These are phyloP conservation scores for Pseudogymnoascus sp. DNA, from an alignment of 2,329 filamentous ascomycete species.

Conservation along the genomic window DNA sequence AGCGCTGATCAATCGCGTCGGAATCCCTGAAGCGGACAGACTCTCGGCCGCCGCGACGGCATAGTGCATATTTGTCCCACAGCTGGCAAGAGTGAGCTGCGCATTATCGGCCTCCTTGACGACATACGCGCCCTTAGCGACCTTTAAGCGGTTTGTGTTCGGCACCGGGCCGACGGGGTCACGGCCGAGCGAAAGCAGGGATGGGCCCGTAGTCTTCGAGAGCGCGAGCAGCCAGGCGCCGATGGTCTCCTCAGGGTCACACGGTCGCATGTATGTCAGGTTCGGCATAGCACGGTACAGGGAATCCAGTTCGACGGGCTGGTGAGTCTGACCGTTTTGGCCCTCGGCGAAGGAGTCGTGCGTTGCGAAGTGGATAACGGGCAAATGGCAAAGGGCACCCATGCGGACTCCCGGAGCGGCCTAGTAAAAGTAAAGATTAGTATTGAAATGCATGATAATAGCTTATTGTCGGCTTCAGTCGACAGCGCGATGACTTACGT, in stretches of 20 bases:
- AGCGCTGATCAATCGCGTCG: background rate
- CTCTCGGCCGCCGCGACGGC: background rate
- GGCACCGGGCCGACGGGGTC: background rate
- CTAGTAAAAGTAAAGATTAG: conserved; percentile 15
- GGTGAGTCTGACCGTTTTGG: conserved; percentile 45
- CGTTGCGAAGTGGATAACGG: conserved; percentile 37
- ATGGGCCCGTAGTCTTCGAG: background rate
- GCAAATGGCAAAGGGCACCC: conserved; percentile 35
- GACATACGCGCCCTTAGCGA: background rate
- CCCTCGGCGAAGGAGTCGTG: conserved; percentile 39
- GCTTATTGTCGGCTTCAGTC: no score
- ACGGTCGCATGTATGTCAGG: conserved; percentile 36
- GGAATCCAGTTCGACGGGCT: conserved; percentile 45
- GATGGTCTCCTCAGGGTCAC: conserved; percentile 28
- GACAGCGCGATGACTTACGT: conserved; percentile 12
- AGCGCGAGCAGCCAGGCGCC: conserved; percentile 33
- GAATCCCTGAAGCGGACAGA: background rate
- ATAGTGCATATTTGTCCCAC: background rate
- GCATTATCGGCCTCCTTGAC: background rate
- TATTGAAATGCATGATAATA: background rate
- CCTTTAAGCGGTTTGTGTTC: background rate
- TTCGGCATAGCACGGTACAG: conserved; percentile 40
- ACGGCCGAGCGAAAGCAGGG: background rate
- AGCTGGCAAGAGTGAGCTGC: background rate
- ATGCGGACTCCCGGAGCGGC: conserved; percentile 38